Base-by-base conservation (phyloP, 345 rosid species). In the Corchorus capsularis region DNA sequence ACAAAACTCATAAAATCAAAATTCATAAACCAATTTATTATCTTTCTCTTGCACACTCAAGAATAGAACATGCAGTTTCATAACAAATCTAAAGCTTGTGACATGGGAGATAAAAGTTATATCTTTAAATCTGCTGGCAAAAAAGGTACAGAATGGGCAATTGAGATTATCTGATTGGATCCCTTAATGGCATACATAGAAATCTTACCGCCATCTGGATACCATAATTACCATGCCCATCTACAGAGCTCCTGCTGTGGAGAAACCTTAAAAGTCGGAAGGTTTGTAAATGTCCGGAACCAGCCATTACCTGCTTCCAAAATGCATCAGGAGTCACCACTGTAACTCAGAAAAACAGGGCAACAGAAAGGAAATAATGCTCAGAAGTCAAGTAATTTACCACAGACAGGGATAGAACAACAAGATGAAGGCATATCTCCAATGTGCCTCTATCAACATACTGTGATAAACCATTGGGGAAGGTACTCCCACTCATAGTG, bases 171-270 rank as follows among this genome's bases (percentile, higher is more conserved):
- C 35, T 60, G n/a, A 35, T 52, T 35, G 22, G 46, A 17, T 69
- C 60, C 60, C 15, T 52, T 27, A 16, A 65, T 34, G 32, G 17
- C 9, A 49, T n/a, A 64, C 12, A 39, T 56, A 47, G 61, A 76
- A 64, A 75, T 70, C 97, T 89, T 84, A 93, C 99, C 43, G 91
- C 92, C 98, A 90, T 93, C 81, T 95, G 99, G 60, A 87, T 87
- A 72, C 99, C 99, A 75, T 88, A 95, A 85, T 83, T 90, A 70
- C 92, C 88, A 88, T 90, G 93, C 75, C 98, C 98, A 83, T 95
- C 99, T 17, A 86, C 86, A 45, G 92, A 85, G 80, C 84, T 89
- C 64, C 97, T 83, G 82, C 82, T 77, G 57, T 93, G 93, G 65
- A 95, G 94, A 86, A 92, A 95, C 80, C 91, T 93, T 86, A 95